phyloP scores from a whole-genome alignment of 2,329 filamentous ascomycete species.

The Coniochaeta sp. region DNA sequence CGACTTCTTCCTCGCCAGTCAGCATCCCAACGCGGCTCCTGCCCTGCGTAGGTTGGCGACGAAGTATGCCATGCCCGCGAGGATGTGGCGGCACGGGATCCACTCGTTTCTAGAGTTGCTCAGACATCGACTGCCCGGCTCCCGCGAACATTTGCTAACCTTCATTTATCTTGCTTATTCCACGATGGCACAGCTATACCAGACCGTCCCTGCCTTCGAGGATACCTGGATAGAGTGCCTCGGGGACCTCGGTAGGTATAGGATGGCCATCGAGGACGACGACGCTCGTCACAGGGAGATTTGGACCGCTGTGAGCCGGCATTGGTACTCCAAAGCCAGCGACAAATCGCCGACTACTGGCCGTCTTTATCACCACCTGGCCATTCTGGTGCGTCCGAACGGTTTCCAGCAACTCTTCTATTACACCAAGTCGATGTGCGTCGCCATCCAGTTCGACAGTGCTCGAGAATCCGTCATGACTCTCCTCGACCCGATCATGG shows the following conservation, averaged over 20 bases:
- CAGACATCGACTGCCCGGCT: slow-evolving; percentile 61
- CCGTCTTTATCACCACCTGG: slow-evolving; percentile 80
- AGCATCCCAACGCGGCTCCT: slow-evolving; percentile 71
- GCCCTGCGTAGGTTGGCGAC: slow-evolving; percentile 62
- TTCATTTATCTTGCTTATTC: slow-evolving; percentile 88
- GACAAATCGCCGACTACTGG: slow-evolving; percentile 71
- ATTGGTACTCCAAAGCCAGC: slow-evolving; percentile 81
- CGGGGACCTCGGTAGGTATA: slow-evolving; percentile 73
- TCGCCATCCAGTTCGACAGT: slow-evolving; percentile 58
- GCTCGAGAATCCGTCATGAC: slow-evolving; percentile 65
- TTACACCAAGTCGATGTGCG: slow-evolving; percentile 65
- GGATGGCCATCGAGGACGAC: slow-evolving; percentile 87
- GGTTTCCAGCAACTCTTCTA: slow-evolving; percentile 65
- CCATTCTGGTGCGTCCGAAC: slow-evolving; percentile 67
- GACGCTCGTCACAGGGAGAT: slow-evolving; percentile 68
- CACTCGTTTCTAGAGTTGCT: slow-evolving; percentile 75
- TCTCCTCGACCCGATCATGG: slow-evolving; percentile 54
- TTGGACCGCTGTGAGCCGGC: slow-evolving; percentile 72
- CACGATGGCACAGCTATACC: slow-evolving; percentile 81
- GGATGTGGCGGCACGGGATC: slow-evolving; percentile 93
- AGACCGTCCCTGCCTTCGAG: slow-evolving; percentile 75
- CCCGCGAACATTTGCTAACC: slow-evolving; percentile 80
- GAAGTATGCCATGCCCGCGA: slow-evolving; percentile 84
- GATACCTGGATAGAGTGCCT: slow-evolving; percentile 94
- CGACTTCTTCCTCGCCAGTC: slow-evolving; percentile 79